Conservation (phyloP, 2,329 filamentous ascomycete species). For the Trichophyton simii region DNA sequence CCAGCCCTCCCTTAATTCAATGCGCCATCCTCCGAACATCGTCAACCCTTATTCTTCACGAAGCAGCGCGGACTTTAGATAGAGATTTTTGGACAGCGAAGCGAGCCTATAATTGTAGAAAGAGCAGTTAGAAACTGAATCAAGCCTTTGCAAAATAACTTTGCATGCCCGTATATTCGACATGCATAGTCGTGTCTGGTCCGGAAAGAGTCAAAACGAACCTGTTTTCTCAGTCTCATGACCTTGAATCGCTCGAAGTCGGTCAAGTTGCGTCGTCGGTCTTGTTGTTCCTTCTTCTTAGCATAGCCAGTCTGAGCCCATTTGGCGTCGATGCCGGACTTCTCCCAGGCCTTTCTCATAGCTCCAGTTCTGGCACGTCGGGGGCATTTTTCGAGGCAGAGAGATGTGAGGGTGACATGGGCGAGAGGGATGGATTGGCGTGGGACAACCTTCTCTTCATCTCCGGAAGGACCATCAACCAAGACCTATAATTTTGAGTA, state of each 20-base stretch:
- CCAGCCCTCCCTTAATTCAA: constrained; percentile 10
- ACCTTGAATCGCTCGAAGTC: constrained; percentile 99
- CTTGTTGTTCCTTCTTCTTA: constrained; percentile 77
- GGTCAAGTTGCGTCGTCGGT: constrained; percentile 79
- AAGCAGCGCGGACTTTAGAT: constrained; percentile 78
- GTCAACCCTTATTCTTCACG: constrained; percentile 32
- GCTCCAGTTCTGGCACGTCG: constrained; percentile 69
- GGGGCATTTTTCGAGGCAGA: constrained; percentile 76
- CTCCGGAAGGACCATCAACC: constrained; percentile 82
- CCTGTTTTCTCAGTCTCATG: constrained; percentile 97
- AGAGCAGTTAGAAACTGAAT: not conserved
- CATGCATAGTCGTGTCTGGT: not conserved
- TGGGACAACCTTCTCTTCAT: constrained; percentile 65
- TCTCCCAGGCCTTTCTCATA: constrained; percentile 83
- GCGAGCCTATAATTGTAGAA: constrained; percentile 45
- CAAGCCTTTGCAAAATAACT: not conserved
- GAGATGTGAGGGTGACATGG: constrained; percentile 75
- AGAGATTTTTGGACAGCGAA: constrained; percentile 96
- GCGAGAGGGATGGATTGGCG: constrained; percentile 76
- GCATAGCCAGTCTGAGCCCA: constrained; percentile 87
- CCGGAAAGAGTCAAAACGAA: constrained; percentile 32
- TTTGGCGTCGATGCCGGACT: constrained; percentile 81
- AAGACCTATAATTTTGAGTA: constrained; percentile 54
- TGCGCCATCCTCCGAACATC: constrained; percentile 32
- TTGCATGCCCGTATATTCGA: not conserved